Conservation (phyloP, 805 yeast species). For the Yarrowia yakushimensis region DNA sequence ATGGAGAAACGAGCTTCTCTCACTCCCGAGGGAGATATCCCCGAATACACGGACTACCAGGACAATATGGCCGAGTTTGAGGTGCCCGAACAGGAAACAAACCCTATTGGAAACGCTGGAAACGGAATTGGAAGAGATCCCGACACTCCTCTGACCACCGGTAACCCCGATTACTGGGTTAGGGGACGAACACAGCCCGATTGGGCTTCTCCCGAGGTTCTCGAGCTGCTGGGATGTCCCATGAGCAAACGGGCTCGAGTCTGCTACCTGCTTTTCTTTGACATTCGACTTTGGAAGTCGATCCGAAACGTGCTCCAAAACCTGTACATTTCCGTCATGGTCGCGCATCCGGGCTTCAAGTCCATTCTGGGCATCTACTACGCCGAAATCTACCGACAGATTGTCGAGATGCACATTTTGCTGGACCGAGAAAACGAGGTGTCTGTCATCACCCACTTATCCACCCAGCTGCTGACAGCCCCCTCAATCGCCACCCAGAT, state of each 20-base stretch:
- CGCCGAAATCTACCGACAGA: slow-evolving; percentile 73
- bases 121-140: slow-evolving; percentile 2
- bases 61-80: slow-evolving; percentile 5
- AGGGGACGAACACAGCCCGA: neutral
- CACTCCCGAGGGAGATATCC: slow-evolving; percentile 16
- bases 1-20: slow-evolving; percentile 20
- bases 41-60: slow-evolving; percentile 18
- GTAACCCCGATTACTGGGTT: slow-evolving; percentile 22
- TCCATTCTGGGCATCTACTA: slow-evolving; percentile 69
- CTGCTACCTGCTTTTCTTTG: slow-evolving; percentile 60
- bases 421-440: slow-evolving; percentile 87
- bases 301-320: slow-evolving; percentile 58
- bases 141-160: slow-evolving; percentile 13
- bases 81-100: slow-evolving; percentile 1
- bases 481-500: slow-evolving; percentile 72
- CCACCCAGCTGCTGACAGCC: slow-evolving; percentile 85
- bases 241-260: slow-evolving; percentile 40
- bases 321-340: slow-evolving; percentile 59
- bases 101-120: neutral
- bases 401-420: slow-evolving; percentile 64
- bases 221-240: slow-evolving; percentile 22
- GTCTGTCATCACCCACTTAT: slow-evolving; percentile 66
- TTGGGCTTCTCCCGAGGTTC: slow-evolving; percentile 6
- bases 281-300: slow-evolving; percentile 66
- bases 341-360: slow-evolving; percentile 57